phyloP scores from a whole-genome alignment of 495 filamentous ascomycete species.

The Rhizodiscina lignyota region DNA sequence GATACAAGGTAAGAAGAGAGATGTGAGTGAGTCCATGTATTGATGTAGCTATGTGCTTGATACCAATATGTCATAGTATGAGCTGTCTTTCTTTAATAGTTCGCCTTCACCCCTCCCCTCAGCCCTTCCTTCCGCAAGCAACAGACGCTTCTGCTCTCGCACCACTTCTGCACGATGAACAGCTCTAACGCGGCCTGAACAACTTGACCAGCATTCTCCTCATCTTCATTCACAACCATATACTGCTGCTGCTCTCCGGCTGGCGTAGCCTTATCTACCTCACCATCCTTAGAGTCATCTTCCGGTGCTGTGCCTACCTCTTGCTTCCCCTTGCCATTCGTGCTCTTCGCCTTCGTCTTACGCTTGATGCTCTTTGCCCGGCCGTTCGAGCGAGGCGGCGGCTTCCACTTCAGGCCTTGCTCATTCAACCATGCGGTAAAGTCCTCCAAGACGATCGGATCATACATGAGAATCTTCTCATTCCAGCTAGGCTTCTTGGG shows the following conservation, averaged over 20 bases:
- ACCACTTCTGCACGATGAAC: slow-evolving; percentile 63
- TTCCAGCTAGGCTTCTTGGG: slow-evolving; percentile 48
- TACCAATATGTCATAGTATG: too few species aligned
- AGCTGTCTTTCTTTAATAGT: too few species aligned
- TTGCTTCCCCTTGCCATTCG: slow-evolving; percentile 9
- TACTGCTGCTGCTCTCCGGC: slow-evolving; percentile 3
- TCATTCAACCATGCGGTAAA: slow-evolving; percentile 69
- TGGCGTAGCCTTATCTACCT: too few species aligned
- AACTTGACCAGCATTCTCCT: slow-evolving; percentile 24
- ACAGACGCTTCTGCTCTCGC: slow-evolving; percentile 64
- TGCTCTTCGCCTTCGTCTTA: slow-evolving; percentile 2
- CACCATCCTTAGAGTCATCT: too few species aligned
- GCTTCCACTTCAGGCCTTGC: slow-evolving; percentile 44
- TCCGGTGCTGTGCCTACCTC: too few species aligned
- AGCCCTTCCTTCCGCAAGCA: slow-evolving; percentile 37
- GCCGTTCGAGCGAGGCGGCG: too few species aligned
- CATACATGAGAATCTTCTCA: slow-evolving; percentile 87
- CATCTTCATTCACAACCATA: slow-evolving; percentile 1
- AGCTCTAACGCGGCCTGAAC: slow-evolving; percentile 48
- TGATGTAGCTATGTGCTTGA: too few species aligned
- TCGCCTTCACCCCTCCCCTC: too few species aligned
- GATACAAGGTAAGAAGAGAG: too few species aligned
- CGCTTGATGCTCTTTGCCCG: too few species aligned
- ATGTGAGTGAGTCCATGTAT: too few species aligned
- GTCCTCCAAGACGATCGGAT: slow-evolving; percentile 81